A percentile compares a stretch with the other conserved stretches of the same genome.
These are phyloP conservation scores for Vararia minispora DNA, from an alignment of 768 basidiomycete genomes.

Conservation along the genomic window DNA sequence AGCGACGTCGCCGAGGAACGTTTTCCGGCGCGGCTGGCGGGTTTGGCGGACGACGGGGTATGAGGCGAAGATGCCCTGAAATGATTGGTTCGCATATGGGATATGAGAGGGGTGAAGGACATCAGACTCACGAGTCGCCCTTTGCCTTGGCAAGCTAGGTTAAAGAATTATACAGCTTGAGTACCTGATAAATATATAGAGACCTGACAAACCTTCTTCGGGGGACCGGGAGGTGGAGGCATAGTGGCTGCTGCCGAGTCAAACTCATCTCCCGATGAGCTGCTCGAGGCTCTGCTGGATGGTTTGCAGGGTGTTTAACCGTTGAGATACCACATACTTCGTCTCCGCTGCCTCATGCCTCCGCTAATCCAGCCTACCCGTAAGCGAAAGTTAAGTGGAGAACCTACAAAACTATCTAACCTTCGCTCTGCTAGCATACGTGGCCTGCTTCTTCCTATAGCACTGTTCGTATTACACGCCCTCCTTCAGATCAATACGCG, in stretches of 20 bases:
- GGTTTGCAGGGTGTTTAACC: too few relatives aligned
- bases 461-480: too few relatives aligned
- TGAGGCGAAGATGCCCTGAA: not conserved
- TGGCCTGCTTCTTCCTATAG: slow-evolving; percentile 1
- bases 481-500: too few relatives aligned
- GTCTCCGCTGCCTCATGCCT: too few relatives aligned
- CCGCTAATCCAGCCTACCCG: too few relatives aligned
- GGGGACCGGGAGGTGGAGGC: not conserved
- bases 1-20: not conserved
- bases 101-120: not conserved
- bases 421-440: slow-evolving; percentile 7
- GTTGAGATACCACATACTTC: too few relatives aligned
- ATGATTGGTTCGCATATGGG: not conserved
- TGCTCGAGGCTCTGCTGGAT: too few relatives aligned
- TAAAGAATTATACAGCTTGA: not conserved
- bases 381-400: too few relatives aligned
- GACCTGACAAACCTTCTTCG: not conserved
- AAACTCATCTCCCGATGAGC: too few relatives aligned
- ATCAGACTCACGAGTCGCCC: not conserved
- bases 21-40: not conserved
- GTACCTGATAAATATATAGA: not conserved
- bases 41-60: not conserved
- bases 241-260: not conserved
- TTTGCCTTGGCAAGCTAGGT: slow-evolving; percentile 1
- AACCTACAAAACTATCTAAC: slow-evolving; percentile 1